phyloP scores from a whole-genome alignment of 129 eudicot species.

The Flaveria robusta region DNA sequence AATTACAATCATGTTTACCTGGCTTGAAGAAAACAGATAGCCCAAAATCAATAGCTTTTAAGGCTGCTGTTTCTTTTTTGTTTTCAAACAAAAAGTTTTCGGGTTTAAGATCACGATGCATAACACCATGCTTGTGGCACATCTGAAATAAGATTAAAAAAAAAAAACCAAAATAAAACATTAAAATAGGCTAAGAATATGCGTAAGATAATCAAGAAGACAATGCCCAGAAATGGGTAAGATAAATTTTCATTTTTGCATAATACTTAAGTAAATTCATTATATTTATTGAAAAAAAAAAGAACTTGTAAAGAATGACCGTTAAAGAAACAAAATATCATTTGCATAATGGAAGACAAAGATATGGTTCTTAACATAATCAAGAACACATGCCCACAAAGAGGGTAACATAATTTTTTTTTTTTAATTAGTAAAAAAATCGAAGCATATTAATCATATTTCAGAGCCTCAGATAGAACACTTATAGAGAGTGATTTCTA shows the following conservation, averaged over 20 bases:
- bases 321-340: background rate
- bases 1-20: conserved; percentile 22
- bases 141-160: conserved; percentile 34
- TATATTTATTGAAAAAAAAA: too few relatives aligned
- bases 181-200: background rate
- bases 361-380: conserved; percentile 2
- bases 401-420: background rate
- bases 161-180: background rate
- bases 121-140: conserved; percentile 37
- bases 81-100: conserved; percentile 32
- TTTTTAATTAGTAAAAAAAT: background rate
- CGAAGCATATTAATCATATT: background rate
- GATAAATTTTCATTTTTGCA: background rate
- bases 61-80: conserved; percentile 36
- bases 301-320: too few relatives aligned
- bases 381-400: conserved; percentile 20
- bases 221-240: background rate
- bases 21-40: conserved; percentile 35
- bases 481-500: too few relatives aligned
- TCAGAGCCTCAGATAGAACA: background rate
- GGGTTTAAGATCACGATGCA: conserved; percentile 40
- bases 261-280: background rate
- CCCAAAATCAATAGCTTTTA: conserved; percentile 36
- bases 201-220: background rate
- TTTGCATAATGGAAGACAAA: background rate